Base-by-base conservation (phyloP, 1,284 basidiomycete genomes). In the Puccinia triticina region DNA sequence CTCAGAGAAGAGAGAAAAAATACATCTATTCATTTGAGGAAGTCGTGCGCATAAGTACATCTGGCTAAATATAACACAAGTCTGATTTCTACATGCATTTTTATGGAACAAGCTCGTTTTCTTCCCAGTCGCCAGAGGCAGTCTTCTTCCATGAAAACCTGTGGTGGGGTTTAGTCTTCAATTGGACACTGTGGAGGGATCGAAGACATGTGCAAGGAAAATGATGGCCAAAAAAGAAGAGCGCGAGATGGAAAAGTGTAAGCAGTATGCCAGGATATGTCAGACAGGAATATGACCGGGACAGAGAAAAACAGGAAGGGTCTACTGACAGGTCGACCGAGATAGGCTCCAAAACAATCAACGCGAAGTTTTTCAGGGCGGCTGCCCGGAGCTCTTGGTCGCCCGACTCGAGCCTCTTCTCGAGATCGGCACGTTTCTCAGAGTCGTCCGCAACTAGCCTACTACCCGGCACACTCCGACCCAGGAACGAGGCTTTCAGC, bases 301-400 rank as follows among this genome's bases (percentile, higher is more conserved):
- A 3, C 26, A 21, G 59, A 40, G 40, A 48, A 29, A 40, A 59
- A 34, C 3, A 48, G n/a, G 46, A 78, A 59, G n/a, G 32, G 18
- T 34, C 12, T 32, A 48, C 77, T 79, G 10, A 79, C 77, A 79
- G 40, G 66, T 79, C 77, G 50, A 79, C 34, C 4, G 77, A 69
- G 1, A 79, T 16, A 3, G 77, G 77, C 48, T 79, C 77, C 43
- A 79, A 46, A 34, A 72, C 32, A 32, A 79, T 50, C 53, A 79
- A 59, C 14, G 77, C 77, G 50, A 79, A 79, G 29, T 67, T 21
- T 23, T 34, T 34, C 12, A 79, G 66, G 34, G 77, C 77, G 7
- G 34, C 23, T 1, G 40, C 34, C 26, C 69, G 66, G 43, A 53
- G 29, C n/a, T 55, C 48, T 21, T 79, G n/a, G 37, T 53, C 66